Evolutionary conservation across 1,139 yeast species (phyloP).

Genomic region (Hemisphaericaspora lyxosophila): DNA sequence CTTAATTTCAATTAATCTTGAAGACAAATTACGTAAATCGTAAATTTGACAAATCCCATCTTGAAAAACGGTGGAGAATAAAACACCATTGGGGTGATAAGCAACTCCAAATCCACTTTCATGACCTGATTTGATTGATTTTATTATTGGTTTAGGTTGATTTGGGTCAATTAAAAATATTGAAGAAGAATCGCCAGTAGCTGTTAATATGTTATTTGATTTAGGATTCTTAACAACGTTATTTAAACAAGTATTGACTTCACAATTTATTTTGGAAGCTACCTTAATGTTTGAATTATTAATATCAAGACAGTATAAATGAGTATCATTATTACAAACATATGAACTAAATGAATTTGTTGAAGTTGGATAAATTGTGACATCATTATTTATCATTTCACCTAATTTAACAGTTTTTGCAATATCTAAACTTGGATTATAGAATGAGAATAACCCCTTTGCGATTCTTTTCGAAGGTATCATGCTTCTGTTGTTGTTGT

Average conservation of each 20-base stretch:
- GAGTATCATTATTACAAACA: constrained; percentile 80
- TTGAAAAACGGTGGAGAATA: constrained; percentile 81
- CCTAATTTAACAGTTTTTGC: constrained; percentile 62
- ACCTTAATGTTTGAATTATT: constrained; percentile 44
- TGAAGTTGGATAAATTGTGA: constrained; percentile 50
- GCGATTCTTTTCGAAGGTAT: constrained; percentile 18
- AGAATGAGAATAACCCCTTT: constrained; percentile 64
- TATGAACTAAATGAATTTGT: constrained; percentile 50
- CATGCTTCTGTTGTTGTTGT: constrained; percentile 15
- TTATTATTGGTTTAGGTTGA: constrained; percentile 19
- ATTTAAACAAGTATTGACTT: constrained; percentile 40
- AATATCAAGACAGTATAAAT: constrained; percentile 65
- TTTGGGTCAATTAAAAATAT: constrained; percentile 40
- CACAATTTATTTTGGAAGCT: constrained; percentile 33
- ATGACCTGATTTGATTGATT: constrained; percentile 52
- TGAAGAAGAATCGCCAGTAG: constrained; percentile 43
- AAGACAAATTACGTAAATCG: constrained; percentile 62
- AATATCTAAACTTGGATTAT: constrained; percentile 47
- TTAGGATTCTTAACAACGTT: constrained; percentile 37
- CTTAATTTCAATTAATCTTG: constrained; percentile 53
- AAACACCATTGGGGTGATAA: constrained; percentile 69
- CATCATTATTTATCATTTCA: constrained; percentile 80
- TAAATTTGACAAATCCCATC: constrained; percentile 78
- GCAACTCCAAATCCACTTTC: constrained; percentile 84
- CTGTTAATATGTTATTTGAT: constrained; percentile 30